Evolutionary conservation across 257 asterid genomes (phyloP).

Genomic region (Prunella vulgaris): DNA sequence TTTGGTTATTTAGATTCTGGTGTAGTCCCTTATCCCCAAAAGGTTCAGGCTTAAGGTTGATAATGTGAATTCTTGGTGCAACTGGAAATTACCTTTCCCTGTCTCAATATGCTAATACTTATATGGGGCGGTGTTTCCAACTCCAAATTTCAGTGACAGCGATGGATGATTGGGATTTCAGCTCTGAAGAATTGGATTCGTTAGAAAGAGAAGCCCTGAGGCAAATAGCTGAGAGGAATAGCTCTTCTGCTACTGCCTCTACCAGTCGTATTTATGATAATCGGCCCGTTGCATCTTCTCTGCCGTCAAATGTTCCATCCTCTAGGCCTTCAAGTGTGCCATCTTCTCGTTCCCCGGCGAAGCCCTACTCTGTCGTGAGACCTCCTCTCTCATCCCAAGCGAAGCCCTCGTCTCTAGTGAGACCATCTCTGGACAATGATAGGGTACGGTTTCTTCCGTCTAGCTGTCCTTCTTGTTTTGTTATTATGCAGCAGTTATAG

Average conservation of each 20-base stretch:
- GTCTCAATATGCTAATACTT: neutral
- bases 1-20: neutral
- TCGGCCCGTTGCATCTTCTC: conserved; percentile 18
- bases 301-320: conserved; percentile 25
- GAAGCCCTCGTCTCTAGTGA: conserved; percentile 30
- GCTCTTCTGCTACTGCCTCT: conserved; percentile 45
- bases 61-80: neutral
- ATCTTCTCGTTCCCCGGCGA: conserved; percentile 33
- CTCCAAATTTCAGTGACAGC: neutral
- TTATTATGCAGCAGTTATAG: no score
- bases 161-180: conserved; percentile 82
- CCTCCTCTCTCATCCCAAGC: conserved; percentile 36
- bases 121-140: neutral
- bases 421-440: conserved; percentile 21
- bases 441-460: conserved; percentile 23
- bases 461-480: no score
- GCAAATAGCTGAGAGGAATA: conserved; percentile 60
- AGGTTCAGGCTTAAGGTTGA: neutral
- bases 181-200: conserved; percentile 64
- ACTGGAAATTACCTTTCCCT: neutral
- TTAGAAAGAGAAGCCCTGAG: conserved; percentile 70
- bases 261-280: conserved; percentile 24
- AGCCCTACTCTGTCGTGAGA: conserved; percentile 27
- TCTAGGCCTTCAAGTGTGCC: neutral
- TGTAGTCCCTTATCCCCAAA: neutral